phyloP scores from a whole-genome alignment of 129 eudicot genomes.

The Oenanthe sinensis region DNA sequence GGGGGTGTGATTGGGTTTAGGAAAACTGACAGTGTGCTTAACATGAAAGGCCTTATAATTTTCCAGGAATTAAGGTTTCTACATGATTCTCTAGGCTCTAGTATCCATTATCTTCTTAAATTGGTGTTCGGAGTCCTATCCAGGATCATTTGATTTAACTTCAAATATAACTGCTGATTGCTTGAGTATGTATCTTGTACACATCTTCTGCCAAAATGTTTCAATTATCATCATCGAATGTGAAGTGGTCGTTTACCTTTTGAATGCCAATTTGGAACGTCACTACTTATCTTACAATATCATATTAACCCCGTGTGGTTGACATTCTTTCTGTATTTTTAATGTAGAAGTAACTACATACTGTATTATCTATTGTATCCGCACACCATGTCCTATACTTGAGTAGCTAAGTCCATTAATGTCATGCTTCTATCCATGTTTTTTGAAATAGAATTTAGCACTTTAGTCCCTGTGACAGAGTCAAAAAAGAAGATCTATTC shows the following conservation, averaged over 20 bases:
- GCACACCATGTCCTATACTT: not conserved
- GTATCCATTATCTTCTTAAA: not conserved
- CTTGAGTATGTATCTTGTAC: not conserved
- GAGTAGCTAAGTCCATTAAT: not conserved
- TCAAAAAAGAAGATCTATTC: not conserved
- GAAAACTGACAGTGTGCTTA: not conserved
- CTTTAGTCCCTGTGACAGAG: not conserved
- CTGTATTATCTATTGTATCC: no score
- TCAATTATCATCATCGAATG: not conserved
- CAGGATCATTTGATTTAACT: not conserved
- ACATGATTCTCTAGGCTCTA: not conserved
- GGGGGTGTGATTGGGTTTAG: not conserved
- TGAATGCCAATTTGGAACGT: not conserved
- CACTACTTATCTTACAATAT: not conserved
- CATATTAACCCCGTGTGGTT: not conserved
- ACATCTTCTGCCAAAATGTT: not conserved
- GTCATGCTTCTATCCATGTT: not conserved
- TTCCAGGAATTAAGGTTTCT: not conserved
- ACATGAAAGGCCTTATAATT: not conserved
- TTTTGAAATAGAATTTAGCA: not conserved
- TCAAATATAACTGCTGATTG: not conserved
- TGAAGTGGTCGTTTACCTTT: not conserved
- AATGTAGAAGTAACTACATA: no score
- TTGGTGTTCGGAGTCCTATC: not conserved
- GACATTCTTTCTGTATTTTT: no score